Base-by-base conservation (phyloP, 1,139 yeast species). In the Saccharomyces hybrid region DNA sequence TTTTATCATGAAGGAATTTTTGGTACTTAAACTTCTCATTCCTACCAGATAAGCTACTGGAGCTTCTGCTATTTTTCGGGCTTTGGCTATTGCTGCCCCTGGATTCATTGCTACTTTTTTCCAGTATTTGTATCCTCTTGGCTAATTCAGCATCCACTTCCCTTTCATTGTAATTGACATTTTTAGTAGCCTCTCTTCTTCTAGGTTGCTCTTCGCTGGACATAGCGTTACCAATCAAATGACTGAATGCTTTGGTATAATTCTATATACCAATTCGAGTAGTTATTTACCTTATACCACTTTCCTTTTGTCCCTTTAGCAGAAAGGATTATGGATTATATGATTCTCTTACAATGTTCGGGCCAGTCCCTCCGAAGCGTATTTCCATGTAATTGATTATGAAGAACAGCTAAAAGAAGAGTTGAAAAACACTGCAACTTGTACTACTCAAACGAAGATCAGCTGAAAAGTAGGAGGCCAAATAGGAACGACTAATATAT, bases 91-190 rank as follows among this genome's bases (percentile, higher is more conserved):
- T 28, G 5, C 44, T 49, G 13, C 14, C 47, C 20, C 32, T 48
- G 32, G 44, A 13, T 4, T 51, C 48, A 25, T 28, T 46, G 4
- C 48, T 27, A 5, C 27, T 41, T 44, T 55, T 58, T 51, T 63
- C 65, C 48, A 57, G 20, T 46, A 57, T 56, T 41, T 59, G 57
- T 28, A 61, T 58, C 46, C 58, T 54, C 53, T 58, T 52, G 2
- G 58, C 60, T 9, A 64, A 52, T 44, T 50, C 52, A 27, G 29
- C 65, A 46, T 68, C 73, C 6, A 68, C 70, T 47, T 61, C 65
- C 57, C 64, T 68, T 55, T 72, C 75, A 32, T 68, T 63, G 55
- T 72, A 72, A 57, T 71, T 72, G 11, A 72, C 66, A 47, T 63
- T 65, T 50, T 58, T 61, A 3, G 60, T 50, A 1, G 71, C 65